Base-by-base conservation (phyloP, 768 basidiomycete species). In the Boletus barrowsii region DNA sequence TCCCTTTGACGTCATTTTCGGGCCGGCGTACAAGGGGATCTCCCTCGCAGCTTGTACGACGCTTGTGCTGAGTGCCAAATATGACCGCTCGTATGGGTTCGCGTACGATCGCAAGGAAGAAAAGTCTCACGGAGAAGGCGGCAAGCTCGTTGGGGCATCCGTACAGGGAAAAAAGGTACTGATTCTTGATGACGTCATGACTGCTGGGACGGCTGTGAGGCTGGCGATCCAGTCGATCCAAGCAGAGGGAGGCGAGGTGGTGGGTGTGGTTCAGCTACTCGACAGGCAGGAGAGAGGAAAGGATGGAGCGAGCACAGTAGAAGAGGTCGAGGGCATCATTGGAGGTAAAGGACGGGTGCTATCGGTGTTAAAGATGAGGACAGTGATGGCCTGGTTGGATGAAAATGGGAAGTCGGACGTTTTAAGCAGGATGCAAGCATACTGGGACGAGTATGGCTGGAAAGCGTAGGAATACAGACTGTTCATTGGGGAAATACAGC, bases 1-100 rank as follows among this genome's bases (percentile, higher is more conserved):
- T 1, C 43, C 65, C 26, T 84, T 95, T 62, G 91, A 96, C 61
- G 81, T 98, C 42, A 79, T 98, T 33, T 97, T 98, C 62, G 96
- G 96, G 0, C 96, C 96, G 1, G 95, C 96, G 3, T 98, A 98
- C 76, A 98, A 98, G 74, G 96, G 93, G 24, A 98, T 98, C 65
- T 82, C 94, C 0, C 84, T 99, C 47, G 95, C 94, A 0, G 88
- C 95, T 0, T 81, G 88, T 33, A 90, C 95, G 4, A 79, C 88
- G 3, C 78, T 95, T 18, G 78, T 86, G 20, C 79, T 99, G 35
- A 79, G 86, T 52, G 80, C 86, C 13, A 76, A 82, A 44, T 77
- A 91, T 64, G 72, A 75, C 5, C 76, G 83, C 40, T 75, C 80
- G 33, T 83, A 94, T 29, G 92, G 90, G 0, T 92, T 91, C 60